These are phyloP conservation scores for Glycine soja DNA, from an alignment of 306 rosid genomes.

Conservation along the genomic window DNA sequence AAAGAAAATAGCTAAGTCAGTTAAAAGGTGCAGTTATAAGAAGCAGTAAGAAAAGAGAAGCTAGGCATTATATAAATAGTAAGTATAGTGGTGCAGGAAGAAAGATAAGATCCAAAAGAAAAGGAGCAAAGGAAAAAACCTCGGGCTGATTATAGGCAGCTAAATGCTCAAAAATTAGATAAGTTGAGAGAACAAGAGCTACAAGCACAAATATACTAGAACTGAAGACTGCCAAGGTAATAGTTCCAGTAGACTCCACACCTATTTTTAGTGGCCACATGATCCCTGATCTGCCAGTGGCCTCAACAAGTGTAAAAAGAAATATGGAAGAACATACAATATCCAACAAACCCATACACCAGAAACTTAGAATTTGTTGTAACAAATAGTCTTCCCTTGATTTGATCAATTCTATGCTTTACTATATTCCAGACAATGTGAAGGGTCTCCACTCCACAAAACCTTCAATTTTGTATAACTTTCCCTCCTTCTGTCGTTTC, in stretches of 20 bases:
- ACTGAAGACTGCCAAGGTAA: slow-evolving; percentile 87
- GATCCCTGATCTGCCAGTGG: slow-evolving; percentile 69
- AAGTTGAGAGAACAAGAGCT: slow-evolving; percentile 86
- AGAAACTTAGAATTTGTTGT: slow-evolving; percentile 32
- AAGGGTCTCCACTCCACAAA: slow-evolving; percentile 32
- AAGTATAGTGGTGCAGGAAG: slow-evolving; percentile 29
- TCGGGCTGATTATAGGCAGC: slow-evolving; percentile 96
- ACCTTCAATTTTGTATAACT: slow-evolving; percentile 13
- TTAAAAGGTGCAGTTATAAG: slow-evolving; percentile 23
- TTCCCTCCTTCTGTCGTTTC: slow-evolving; percentile 41
- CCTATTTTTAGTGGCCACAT: slow-evolving; percentile 63
- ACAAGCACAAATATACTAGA: slow-evolving; percentile 82
- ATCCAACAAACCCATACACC: slow-evolving; percentile 70
- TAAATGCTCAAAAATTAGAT: slow-evolving; percentile 90
- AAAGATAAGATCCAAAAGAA: slow-evolving; percentile 28
- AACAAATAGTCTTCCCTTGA: slow-evolving; percentile 34
- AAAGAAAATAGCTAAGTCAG: slow-evolving; percentile 15
- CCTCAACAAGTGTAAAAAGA: slow-evolving; percentile 66
- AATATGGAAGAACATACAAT: slow-evolving; percentile 60
- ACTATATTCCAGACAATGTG: slow-evolving; percentile 29
- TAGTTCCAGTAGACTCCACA: slow-evolving; percentile 57
- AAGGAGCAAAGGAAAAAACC: slow-evolving; percentile 58
- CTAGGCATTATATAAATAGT: slow-evolving; percentile 13
- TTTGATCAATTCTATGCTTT: slow-evolving; percentile 12
- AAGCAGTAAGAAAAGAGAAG: slow-evolving; percentile 39